Percentiles rank a stretch among this genome's conserved stretches.
Conservation (phyloP, 495 filamentous ascomycete genomes). For the Apodospora peruviana region DNA sequence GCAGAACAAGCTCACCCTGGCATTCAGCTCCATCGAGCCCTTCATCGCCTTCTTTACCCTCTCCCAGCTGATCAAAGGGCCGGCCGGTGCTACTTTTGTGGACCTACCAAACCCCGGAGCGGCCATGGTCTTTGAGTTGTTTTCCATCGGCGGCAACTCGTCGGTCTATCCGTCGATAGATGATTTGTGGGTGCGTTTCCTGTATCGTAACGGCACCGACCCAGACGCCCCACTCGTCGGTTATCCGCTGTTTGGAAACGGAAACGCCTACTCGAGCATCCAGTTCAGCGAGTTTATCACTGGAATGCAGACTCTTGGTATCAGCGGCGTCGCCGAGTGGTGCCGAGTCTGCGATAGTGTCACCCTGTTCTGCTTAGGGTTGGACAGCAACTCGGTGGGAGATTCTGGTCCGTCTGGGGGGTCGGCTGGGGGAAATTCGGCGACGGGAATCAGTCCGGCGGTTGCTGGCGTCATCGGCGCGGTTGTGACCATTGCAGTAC, state of each 20-base stretch:
- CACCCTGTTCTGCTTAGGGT: slow-evolving; percentile 23
- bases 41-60: slow-evolving; percentile 38
- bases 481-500: slow-evolving; percentile 20
- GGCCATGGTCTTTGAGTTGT: slow-evolving; percentile 39
- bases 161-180: slow-evolving; percentile 15
- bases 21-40: slow-evolving; percentile 39
- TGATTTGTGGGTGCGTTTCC: slow-evolving; percentile 33
- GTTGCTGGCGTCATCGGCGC: slow-evolving; percentile 36
- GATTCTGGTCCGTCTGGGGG: background rate
- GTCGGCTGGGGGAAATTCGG: background rate
- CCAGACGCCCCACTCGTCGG: slow-evolving; percentile 11
- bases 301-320: slow-evolving; percentile 17
- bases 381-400: background rate
- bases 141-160: slow-evolving; percentile 22
- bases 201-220: slow-evolving; percentile 32
- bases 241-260: slow-evolving; percentile 29
- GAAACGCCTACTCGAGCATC: slow-evolving; percentile 19
- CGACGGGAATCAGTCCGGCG: slow-evolving; percentile 16
- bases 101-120: slow-evolving; percentile 33
- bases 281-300: slow-evolving; percentile 19
- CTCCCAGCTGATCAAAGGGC: slow-evolving; percentile 16
- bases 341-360: slow-evolving; percentile 24
- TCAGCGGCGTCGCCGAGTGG: slow-evolving; percentile 22
- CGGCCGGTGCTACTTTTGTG: slow-evolving; percentile 17
- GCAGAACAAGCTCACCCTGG: slow-evolving; percentile 31